phyloP scores from a whole-genome alignment of 2,329 filamentous ascomycete genomes.

The Lachnellula subtilissima region DNA sequence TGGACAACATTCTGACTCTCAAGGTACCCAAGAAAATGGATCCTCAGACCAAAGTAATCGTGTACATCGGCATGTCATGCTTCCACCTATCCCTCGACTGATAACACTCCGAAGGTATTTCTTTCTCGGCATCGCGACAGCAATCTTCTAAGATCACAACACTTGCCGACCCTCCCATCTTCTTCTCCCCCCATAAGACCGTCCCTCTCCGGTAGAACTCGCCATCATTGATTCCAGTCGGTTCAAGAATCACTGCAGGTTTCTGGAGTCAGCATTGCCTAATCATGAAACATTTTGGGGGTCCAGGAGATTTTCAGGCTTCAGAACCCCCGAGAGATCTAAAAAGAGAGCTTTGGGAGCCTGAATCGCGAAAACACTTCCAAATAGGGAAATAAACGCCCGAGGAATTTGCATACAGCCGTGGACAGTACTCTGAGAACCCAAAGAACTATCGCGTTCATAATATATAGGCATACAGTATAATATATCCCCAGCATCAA shows the following conservation, averaged over 20 bases:
- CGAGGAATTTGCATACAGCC: neutral
- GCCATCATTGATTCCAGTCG: neutral
- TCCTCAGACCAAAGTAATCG: constrained; percentile 3
- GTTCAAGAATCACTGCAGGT: constrained; percentile 2
- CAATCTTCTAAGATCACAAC: neutral
- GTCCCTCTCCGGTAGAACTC: constrained; percentile 3
- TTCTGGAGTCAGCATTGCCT: too few species aligned
- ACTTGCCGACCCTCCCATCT: neutral
- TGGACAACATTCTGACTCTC: too few species aligned
- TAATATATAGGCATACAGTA: neutral
- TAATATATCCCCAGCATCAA: neutral
- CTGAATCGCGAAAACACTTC: too few species aligned
- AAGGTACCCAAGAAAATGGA: neutral
- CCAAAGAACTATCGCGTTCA: neutral
- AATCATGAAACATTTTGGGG: neutral
- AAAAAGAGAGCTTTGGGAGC: too few species aligned
- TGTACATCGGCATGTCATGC: constrained; percentile 1
- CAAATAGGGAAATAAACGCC: too few species aligned
- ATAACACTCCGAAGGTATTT: neutral
- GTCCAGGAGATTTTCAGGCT: neutral
- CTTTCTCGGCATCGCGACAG: neutral
- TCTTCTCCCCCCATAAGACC: neutral
- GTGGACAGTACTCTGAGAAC: neutral
- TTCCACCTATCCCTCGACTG: neutral
- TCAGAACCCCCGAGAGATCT: too few species aligned